Percentiles rank a stretch among this genome's conserved stretches.
phyloP scores from a whole-genome alignment of 2,329 filamentous ascomycete genomes.

The Exophiala dermatitidis region DNA sequence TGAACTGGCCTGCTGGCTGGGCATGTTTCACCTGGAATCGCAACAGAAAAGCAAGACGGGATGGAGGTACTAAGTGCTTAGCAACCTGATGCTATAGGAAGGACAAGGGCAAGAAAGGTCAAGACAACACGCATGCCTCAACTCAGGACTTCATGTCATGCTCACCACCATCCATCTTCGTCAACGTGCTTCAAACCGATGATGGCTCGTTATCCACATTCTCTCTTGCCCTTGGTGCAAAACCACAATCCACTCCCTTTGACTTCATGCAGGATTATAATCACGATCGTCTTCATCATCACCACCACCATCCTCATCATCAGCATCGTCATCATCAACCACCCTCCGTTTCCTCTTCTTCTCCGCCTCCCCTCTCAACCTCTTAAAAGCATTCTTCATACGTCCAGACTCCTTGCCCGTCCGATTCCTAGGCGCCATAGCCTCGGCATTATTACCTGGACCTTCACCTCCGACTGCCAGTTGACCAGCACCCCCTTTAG shows the following conservation, averaged over 20 bases:
- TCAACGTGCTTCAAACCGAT: too few species aligned
- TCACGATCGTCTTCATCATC: conserved; percentile 30
- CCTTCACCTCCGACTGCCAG: conserved; percentile 16
- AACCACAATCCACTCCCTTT: too few species aligned
- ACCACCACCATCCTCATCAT: conserved; percentile 25
- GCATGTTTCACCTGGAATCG: background rate
- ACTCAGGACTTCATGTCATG: too few species aligned
- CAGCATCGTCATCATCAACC: conserved; percentile 7
- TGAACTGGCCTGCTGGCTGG: background rate
- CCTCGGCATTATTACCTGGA: conserved; percentile 10
- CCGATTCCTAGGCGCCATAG: conserved; percentile 53
- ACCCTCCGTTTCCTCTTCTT: conserved; percentile 22
- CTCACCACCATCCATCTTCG: too few species aligned
- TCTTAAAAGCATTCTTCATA: conserved; percentile 67
- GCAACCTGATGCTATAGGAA: too few species aligned
- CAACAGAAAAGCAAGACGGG: background rate
- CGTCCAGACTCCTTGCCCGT: conserved; percentile 60
- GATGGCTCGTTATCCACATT: too few species aligned
- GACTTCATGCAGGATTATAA: background rate
- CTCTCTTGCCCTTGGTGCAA: too few species aligned
- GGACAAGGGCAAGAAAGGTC: too few species aligned
- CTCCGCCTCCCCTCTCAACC: conserved; percentile 52
- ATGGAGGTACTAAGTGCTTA: too few species aligned
- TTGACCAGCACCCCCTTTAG: background rate
- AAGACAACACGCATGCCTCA: too few species aligned